phyloP scores from a whole-genome alignment of 345 rosid species.

The Sisymbrium irio region DNA sequence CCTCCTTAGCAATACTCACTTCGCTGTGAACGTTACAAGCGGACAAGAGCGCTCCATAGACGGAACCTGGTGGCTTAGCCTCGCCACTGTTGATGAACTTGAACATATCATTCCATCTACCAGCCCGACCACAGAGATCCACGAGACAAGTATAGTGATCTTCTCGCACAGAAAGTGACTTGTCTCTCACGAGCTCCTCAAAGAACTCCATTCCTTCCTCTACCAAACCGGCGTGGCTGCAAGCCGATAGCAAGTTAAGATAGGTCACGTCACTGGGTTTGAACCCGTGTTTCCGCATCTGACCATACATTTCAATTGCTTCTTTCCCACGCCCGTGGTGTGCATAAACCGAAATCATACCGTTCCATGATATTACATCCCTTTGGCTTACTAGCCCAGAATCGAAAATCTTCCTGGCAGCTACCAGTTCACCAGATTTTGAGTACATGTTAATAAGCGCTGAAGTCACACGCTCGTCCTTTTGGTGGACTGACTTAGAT shows the following conservation, averaged over 20 bases:
- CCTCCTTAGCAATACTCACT: slow-evolving; percentile 46
- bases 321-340: slow-evolving; percentile 70
- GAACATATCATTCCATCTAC: slow-evolving; percentile 54
- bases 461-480: slow-evolving; percentile 45
- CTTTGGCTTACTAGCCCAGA: slow-evolving; percentile 39
- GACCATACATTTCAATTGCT: slow-evolving; percentile 52
- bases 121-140: slow-evolving; percentile 69
- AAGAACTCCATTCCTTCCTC: slow-evolving; percentile 59
- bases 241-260: slow-evolving; percentile 64
- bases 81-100: slow-evolving; percentile 38
- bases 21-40: slow-evolving; percentile 59
- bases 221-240: slow-evolving; percentile 72
- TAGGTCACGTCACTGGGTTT: slow-evolving; percentile 60
- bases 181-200: slow-evolving; percentile 46
- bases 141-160: slow-evolving; percentile 71
- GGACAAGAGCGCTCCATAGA: slow-evolving; percentile 68
- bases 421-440: slow-evolving; percentile 55
- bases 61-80: slow-evolving; percentile 39
- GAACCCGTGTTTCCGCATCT: slow-evolving; percentile 52
- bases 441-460: slow-evolving; percentile 81
- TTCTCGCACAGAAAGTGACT: slow-evolving; percentile 45
- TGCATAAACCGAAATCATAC: slow-evolving; percentile 71
- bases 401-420: slow-evolving; percentile 57
- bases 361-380: slow-evolving; percentile 68
- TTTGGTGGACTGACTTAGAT: slow-evolving; percentile 53